These are phyloP conservation scores for Flaveria ramosissima DNA, from an alignment of 129 eudicot species.

Conservation along the genomic window DNA sequence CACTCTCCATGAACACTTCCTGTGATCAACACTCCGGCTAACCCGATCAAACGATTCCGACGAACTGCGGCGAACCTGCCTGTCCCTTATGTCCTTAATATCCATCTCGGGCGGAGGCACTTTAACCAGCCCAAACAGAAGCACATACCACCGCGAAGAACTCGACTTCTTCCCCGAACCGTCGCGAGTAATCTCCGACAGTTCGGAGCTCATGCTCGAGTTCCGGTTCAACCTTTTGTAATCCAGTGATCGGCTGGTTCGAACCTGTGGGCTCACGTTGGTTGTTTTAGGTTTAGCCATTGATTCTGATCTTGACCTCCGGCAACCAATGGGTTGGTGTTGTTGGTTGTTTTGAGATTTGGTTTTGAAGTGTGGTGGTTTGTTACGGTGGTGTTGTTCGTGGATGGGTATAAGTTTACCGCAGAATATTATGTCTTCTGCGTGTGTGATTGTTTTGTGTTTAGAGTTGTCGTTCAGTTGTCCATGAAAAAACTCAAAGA, in stretches of 20 bases:
- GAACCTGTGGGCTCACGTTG: neutral
- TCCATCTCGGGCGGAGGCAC: conserved; percentile 75
- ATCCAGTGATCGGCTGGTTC: conserved; percentile 59
- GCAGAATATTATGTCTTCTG: conserved; percentile 76
- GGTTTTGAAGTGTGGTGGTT: neutral
- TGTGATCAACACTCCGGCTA: conserved; percentile 22
- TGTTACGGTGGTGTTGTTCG: conserved; percentile 20
- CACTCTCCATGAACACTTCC: conserved; percentile 54
- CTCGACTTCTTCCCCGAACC: conserved; percentile 41
- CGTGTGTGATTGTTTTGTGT: conserved; percentile 48
- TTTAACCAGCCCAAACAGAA: conserved; percentile 60
- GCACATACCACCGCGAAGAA: conserved; percentile 54
- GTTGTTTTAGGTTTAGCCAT: conserved; percentile 33
- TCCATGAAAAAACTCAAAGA: conserved; percentile 58
- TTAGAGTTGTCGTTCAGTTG: neutral
- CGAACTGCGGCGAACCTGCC: conserved; percentile 55
- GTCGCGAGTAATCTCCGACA: conserved; percentile 31
- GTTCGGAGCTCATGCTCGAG: conserved; percentile 47
- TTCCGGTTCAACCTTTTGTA: conserved; percentile 42
- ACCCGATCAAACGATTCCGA: conserved; percentile 33
- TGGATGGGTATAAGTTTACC: conserved; percentile 69
- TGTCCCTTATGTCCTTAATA: conserved; percentile 56
- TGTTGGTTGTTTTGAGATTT: neutral
- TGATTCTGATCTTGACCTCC: conserved; percentile 49
- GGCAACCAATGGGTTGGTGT: conserved; percentile 20